Evolutionary conservation across 108 stramenopile species (phyloP).

Genomic region (Nitzschia palea): DNA sequence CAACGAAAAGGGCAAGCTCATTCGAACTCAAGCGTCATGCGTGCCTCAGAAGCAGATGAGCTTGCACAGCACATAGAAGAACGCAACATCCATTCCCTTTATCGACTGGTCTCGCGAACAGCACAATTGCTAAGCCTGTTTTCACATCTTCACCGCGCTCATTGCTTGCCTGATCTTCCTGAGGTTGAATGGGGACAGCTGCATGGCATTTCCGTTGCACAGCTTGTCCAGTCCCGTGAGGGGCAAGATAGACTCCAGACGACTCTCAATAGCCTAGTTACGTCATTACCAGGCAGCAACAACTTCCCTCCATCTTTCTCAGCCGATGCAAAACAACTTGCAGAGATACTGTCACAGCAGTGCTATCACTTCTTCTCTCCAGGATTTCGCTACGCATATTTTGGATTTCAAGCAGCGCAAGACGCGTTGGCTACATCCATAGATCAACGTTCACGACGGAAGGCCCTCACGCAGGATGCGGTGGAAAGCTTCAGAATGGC

Average conservation of each 20-base stretch:
- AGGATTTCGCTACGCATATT: slow-evolving; percentile 73
- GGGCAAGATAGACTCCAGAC: slow-evolving; percentile 80
- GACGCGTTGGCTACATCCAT: slow-evolving; percentile 52
- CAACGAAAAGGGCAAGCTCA: slow-evolving; percentile 43
- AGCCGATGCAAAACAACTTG: slow-evolving; percentile 66
- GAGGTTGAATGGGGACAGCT: slow-evolving; percentile 87
- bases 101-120: slow-evolving; percentile 72
- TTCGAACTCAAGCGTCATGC: slow-evolving; percentile 1
- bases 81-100: slow-evolving; percentile 80
- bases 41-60: slow-evolving; percentile 46
- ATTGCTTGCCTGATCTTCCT: slow-evolving; percentile 60
- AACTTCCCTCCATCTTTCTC: slow-evolving; percentile 19
- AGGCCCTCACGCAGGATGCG: slow-evolving; percentile 45
- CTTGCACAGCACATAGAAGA: slow-evolving; percentile 69
- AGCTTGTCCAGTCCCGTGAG: slow-evolving; percentile 60
- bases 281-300: slow-evolving; percentile 19
- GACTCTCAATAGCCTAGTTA: slow-evolving; percentile 73
- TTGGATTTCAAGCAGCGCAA: slow-evolving; percentile 73
- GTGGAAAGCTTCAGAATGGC: slow-evolving; percentile 61
- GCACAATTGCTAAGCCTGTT: slow-evolving; percentile 75
- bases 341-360: slow-evolving; percentile 56
- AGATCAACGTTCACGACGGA: slow-evolving; percentile 42
- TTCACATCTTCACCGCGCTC: slow-evolving; percentile 62
- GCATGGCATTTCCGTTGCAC: slow-evolving; percentile 71
- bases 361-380: slow-evolving; percentile 90